Percentiles rank a stretch among this genome's conserved stretches.
These are phyloP conservation scores for Termitomyces sp. DNA, from an alignment of 768 basidiomycete genomes.

Conservation along the genomic window DNA sequence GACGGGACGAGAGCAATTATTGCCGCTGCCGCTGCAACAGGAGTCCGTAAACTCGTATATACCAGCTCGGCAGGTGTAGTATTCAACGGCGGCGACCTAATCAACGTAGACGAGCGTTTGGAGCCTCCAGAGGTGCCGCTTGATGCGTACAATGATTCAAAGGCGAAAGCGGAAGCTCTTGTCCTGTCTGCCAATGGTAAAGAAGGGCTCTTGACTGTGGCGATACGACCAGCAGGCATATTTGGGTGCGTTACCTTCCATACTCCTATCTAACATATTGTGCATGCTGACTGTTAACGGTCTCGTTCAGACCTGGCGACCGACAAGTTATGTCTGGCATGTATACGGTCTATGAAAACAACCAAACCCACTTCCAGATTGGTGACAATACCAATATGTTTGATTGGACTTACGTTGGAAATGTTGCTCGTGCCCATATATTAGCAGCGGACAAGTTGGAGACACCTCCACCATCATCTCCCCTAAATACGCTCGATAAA, in stretches of 20 bases:
- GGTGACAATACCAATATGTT: conserved; percentile 91
- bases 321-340: conserved; percentile 81
- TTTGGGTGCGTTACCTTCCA: conserved; percentile 64
- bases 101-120: conserved; percentile 85
- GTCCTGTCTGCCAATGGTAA: conserved; percentile 85
- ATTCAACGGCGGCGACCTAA: conserved; percentile 76
- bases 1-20: conserved; percentile 85
- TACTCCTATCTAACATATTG: background rate
- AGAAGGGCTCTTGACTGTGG: conserved; percentile 80
- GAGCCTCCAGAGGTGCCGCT: conserved; percentile 66
- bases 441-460: conserved; percentile 87
- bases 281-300: background rate
- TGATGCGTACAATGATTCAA: conserved; percentile 93
- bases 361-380: conserved; percentile 89
- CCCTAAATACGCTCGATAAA: conserved; percentile 29
- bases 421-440: conserved; percentile 90
- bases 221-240: conserved; percentile 89
- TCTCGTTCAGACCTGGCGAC: conserved; percentile 71
- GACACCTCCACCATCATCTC: conserved; percentile 39
- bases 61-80: conserved; percentile 91
- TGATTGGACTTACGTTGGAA: conserved; percentile 96
- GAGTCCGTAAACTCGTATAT: conserved; percentile 85
- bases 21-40: conserved; percentile 65
- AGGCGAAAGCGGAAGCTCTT: conserved; percentile 80
- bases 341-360: conserved; percentile 69